Conservation (phyloP, 2,329 filamentous ascomycete species). For the Pyricularia sp. region DNA sequence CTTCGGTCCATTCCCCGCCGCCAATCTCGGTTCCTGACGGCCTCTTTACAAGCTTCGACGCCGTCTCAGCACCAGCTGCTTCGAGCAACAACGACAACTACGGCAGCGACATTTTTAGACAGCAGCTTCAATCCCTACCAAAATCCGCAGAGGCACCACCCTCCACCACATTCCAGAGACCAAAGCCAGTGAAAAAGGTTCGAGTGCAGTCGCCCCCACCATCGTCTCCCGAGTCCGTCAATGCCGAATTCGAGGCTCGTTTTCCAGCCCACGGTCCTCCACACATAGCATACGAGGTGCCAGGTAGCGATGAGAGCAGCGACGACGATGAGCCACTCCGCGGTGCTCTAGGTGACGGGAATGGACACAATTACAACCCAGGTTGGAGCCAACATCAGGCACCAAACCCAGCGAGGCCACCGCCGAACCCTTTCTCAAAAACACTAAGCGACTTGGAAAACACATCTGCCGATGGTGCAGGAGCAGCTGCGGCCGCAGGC, state of each 20-base stretch:
- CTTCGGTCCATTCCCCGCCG: background rate
- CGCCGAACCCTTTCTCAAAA: constrained; percentile 47
- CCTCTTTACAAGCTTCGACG: constrained; percentile 6
- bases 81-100: background rate
- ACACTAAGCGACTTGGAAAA: constrained; percentile 42
- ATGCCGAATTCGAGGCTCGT: constrained; percentile 17
- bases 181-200: constrained; percentile 56
- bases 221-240: constrained; percentile 43
- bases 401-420: constrained; percentile 15
- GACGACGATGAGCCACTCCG: background rate
- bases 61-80: constrained; percentile 8
- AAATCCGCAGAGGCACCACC: constrained; percentile 22
- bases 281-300: constrained; percentile 6
- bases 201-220: constrained; percentile 57
- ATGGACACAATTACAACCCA: background rate
- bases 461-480: constrained; percentile 19
- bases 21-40: background rate
- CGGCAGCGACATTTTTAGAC: constrained; percentile 19
- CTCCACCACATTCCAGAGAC: constrained; percentile 25
- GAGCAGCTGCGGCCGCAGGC: constrained; percentile 20
- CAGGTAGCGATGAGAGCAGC: background rate
- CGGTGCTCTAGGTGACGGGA: too few species aligned
- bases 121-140: constrained; percentile 18
- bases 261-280: constrained; percentile 13
- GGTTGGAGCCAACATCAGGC: background rate